phyloP scores from a whole-genome alignment of 257 asterid species.

The Solanum lycopersicoides region DNA sequence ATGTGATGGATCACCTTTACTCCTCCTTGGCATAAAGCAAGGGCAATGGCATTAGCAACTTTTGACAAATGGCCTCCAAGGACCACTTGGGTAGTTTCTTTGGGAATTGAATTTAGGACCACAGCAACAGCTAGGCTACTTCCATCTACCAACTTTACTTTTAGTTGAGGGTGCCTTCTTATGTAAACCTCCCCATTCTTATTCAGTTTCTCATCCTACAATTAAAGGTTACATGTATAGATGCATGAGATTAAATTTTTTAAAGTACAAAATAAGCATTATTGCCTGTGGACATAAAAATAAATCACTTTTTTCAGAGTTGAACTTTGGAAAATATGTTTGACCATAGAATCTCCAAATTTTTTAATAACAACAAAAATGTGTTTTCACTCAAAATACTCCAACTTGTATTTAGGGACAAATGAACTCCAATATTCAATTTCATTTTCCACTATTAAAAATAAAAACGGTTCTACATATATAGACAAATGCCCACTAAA shows the following conservation, averaged over 20 bases:
- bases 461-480: no score
- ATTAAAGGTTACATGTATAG: neutral
- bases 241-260: neutral
- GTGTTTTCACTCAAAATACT: neutral
- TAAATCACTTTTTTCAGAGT: no score
- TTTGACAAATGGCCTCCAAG: constrained; percentile 15
- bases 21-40: constrained; percentile 12
- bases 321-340: no score
- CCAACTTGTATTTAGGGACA: neutral
- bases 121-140: constrained; percentile 28
- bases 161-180: constrained; percentile 11
- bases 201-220: constrained; percentile 18
- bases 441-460: no score
- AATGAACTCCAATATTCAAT: neutral
- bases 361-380: no score
- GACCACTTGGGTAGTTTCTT: constrained; percentile 21
- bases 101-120: constrained; percentile 21
- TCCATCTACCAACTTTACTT: constrained; percentile 27
- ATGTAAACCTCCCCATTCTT: constrained; percentile 20
- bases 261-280: neutral
- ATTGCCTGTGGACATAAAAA: neutral
- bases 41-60: constrained; percentile 12
- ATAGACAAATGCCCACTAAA: neutral
- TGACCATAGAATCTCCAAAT: no score
- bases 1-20: constrained; percentile 4